Evolutionary conservation across 2,329 filamentous ascomycete genomes (phyloP), one percentile per base, ranked within the genome.

Genomic region (Alternaria consortialis): DNA sequence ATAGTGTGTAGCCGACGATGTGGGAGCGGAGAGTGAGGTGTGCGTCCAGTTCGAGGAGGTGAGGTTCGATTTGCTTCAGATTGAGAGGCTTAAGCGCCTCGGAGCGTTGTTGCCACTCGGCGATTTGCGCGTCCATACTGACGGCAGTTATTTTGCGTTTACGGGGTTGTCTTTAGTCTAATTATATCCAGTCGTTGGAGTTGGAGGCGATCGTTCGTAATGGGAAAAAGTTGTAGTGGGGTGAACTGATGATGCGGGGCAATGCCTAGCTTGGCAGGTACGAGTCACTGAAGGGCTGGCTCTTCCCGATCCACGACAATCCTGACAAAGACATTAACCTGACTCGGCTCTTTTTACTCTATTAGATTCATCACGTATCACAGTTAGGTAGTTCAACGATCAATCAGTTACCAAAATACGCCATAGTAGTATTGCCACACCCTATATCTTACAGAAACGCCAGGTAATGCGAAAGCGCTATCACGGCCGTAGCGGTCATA

Each of bases 1-100:
- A 90, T 51, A 95, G 84, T 27, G 84, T 84, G 83, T 97, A 94
- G 62, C 93, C 93, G 53, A 92, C 87, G 68, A 97, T 85, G 80
- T 95, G 95, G 13, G 92, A 92, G 72, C 94, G 90, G 32, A 97
- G 88, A 4, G 90, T 92, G 62, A 98, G 86, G 82, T 97, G 91
- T 78, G 92, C 91, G 79, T 97, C 93, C 64, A 97, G 88, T 69
- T 91, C 88, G 71, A 86, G 84, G 56, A 97, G 86, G 60, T 89
- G 85, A 27, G 88, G 86, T 75, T 95, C 92, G 67, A 94, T 88
- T 60, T 90, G 84, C 82, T 95, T 96, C 82, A 96, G 95, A 80
- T 97, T 92, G 55, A 86, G 81, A 39, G 84, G 79, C 63, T 84
- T 82, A 57, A 88, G 79, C 17, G 80, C 79, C 47, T 84, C 79